Conservation (phyloP, 129 eudicot species). For the Lactuca saligna region DNA sequence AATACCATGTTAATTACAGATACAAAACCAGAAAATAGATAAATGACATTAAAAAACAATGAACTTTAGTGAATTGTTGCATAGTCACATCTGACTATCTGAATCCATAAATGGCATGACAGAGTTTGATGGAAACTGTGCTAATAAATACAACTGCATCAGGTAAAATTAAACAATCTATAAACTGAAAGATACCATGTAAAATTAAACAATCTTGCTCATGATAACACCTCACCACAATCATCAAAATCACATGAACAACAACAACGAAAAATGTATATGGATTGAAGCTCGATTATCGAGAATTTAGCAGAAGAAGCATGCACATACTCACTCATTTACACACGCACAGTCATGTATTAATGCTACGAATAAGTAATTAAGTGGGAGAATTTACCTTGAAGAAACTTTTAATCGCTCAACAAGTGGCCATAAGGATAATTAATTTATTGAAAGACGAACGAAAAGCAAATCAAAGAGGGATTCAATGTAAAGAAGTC, state of each 20-base stretch:
- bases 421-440: slow-evolving; percentile 5
- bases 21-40: background rate
- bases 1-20: background rate
- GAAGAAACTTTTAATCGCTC: slow-evolving; percentile 15
- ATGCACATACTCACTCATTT: background rate
- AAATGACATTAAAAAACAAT: background rate
- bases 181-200: no score
- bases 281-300: background rate
- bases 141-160: background rate
- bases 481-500: slow-evolving; percentile 20
- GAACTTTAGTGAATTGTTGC: no score
- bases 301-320: background rate
- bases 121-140: background rate
- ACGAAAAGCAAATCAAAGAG: background rate
- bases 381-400: slow-evolving; percentile 17
- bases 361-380: background rate
- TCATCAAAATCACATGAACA: background rate
- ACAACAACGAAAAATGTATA: background rate
- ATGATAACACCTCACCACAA: no score
- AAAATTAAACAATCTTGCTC: no score
- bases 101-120: background rate
- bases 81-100: no score
- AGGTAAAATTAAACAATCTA: background rate
- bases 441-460: background rate
- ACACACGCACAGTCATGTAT: background rate